phyloP scores from a whole-genome alignment of 2,329 filamentous ascomycete species.

The Colletotrichum zoysiae region DNA sequence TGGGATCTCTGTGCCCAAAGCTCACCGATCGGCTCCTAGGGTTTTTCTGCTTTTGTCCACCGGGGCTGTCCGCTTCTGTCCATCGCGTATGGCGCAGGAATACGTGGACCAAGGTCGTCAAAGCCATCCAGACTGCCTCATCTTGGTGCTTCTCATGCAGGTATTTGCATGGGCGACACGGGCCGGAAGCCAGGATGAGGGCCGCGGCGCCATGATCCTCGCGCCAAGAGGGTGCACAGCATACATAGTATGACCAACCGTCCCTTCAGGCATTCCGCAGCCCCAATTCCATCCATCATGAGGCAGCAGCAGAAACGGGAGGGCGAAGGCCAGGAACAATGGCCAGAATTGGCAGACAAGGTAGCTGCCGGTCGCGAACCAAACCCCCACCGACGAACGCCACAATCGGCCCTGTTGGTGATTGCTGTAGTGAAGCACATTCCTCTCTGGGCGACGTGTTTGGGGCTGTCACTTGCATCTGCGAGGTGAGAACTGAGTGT shows the following conservation, averaged over 20 bases:
- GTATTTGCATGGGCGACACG: background rate
- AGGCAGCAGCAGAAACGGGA: background rate
- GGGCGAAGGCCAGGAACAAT: conserved; percentile 5
- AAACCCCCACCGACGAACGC: background rate
- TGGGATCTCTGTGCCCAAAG: background rate
- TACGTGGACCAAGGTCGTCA: background rate
- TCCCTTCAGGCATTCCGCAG: background rate
- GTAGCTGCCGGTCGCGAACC: conserved; percentile 3
- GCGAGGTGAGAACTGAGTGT: conserved; percentile 3
- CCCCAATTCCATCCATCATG: background rate
- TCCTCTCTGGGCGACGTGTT: conserved; percentile 31
- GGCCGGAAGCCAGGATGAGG: conserved; percentile 23
- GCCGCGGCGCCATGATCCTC: conserved; percentile 19
- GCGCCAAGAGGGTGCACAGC: background rate
- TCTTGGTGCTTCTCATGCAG: background rate
- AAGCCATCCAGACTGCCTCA: background rate
- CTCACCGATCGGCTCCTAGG: background rate
- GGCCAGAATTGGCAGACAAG: background rate
- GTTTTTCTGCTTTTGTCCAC: background rate
- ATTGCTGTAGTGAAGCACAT: conserved; percentile 10
- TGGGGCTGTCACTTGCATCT: conserved; percentile 6
- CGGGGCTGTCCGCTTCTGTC: background rate
- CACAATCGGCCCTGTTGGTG: conserved; percentile 10
- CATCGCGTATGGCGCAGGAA: too few relatives aligned
- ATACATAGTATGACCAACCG: background rate